Percentiles rank a stretch among this genome's conserved stretches.
phyloP scores from a whole-genome alignment of 805 yeast species.

The Brettanomyces sp. region DNA sequence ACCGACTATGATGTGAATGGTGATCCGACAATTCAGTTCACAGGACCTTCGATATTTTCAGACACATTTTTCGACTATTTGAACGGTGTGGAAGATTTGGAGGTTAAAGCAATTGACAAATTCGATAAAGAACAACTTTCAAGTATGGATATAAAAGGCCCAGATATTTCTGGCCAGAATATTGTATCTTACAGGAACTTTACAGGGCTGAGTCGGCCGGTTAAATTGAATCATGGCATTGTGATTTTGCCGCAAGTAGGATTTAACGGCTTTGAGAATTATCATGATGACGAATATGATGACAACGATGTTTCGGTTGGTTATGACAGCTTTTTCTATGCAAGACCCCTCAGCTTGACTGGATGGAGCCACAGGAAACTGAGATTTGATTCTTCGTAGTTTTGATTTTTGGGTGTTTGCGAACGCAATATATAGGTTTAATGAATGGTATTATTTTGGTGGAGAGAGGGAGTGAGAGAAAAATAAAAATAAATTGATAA shows the following conservation, averaged over 20 bases:
- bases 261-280: conserved; percentile 19
- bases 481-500: too few relatives aligned
- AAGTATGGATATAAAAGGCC: conserved; percentile 13
- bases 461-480: too few relatives aligned
- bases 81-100: conserved; percentile 14
- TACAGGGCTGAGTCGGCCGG: conserved; percentile 20
- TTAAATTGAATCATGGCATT: conserved; percentile 21
- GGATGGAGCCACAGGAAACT: conserved; percentile 13
- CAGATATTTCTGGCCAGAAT: conserved; percentile 12
- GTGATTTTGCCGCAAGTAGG: conserved; percentile 22
- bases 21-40: conserved; percentile 25
- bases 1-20: conserved; percentile 24
- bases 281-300: conserved; percentile 15
- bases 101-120: conserved; percentile 6
- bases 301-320: conserved; percentile 20
- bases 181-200: conserved; percentile 18
- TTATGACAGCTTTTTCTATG: conserved; percentile 17
- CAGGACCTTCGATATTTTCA: conserved; percentile 27
- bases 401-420: too few relatives aligned
- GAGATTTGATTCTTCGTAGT: conserved; percentile 9
- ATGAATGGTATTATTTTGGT: too few relatives aligned
- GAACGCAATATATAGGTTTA: too few relatives aligned
- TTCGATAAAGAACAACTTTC: conserved; percentile 8
- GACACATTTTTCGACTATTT: conserved; percentile 26
- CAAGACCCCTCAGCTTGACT: conserved; percentile 16